Evolutionary conservation across 75 land plant species (phyloP).

Genomic region (Chamaecyparis obtusa): DNA sequence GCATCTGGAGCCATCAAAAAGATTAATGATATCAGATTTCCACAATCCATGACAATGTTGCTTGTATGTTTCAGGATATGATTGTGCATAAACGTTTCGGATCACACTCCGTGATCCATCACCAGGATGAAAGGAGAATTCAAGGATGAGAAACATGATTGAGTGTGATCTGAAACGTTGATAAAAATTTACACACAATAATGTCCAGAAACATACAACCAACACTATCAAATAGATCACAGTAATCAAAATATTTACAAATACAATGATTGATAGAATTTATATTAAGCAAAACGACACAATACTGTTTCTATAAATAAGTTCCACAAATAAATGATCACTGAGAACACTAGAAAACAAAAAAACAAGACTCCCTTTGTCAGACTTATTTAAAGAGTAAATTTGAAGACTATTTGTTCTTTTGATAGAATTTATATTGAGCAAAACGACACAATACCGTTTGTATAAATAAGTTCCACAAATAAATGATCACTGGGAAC

Average conservation of each 20-base stretch:
- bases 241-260: not conserved
- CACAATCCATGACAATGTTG: no score
- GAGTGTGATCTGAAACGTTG: no score
- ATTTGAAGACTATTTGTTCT: no score
- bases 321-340: not conserved
- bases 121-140: no score
- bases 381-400: not conserved
- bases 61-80: no score
- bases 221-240: not conserved
- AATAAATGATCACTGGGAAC: not conserved
- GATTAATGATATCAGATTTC: not conserved
- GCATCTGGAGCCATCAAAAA: not conserved
- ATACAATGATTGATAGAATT: not conserved
- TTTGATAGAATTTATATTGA: not conserved
- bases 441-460: not conserved
- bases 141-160: no score
- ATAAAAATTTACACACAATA: no score
- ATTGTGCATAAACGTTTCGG: no score
- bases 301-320: not conserved
- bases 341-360: not conserved
- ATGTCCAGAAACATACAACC: no score
- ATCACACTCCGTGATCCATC: no score
- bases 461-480: not conserved
- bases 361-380: not conserved
- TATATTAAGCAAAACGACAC: not conserved